Percentiles rank a stretch among this genome's conserved stretches.
phyloP scores from a whole-genome alignment of 2,329 filamentous ascomycete species.

The Botrytis aclada region DNA sequence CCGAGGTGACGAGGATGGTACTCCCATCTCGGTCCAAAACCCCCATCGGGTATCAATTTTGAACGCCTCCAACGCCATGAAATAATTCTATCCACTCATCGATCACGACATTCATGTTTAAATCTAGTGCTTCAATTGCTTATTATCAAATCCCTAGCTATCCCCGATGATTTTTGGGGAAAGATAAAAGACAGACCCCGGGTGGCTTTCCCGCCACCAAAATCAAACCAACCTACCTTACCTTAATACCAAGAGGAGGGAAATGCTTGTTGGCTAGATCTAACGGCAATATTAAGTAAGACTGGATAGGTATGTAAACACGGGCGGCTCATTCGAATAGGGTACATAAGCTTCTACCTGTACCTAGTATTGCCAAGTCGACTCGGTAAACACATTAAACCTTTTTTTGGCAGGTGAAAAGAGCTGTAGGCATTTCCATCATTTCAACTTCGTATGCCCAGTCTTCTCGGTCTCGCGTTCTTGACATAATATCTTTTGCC shows the following conservation, averaged over 20 bases:
- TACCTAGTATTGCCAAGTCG: conserved; percentile 1
- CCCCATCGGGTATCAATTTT: conserved; percentile 8
- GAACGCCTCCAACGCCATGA: neutral
- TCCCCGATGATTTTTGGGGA: neutral
- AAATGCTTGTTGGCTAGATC: neutral
- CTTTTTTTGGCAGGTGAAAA: conserved; percentile 4
- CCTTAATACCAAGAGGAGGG: neutral
- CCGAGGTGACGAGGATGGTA: conserved; percentile 5
- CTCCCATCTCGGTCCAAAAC: neutral
- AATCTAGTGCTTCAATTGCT: conserved; percentile 1
- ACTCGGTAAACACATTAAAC: neutral
- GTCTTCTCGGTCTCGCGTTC: neutral
- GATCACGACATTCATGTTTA: neutral
- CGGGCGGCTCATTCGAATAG: neutral
- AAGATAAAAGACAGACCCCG: neutral
- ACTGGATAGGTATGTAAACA: neutral
- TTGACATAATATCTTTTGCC: neutral
- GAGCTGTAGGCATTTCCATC: neutral
- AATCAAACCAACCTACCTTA: neutral
- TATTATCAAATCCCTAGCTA: conserved; percentile 6
- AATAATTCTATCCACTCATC: neutral
- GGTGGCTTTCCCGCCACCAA: neutral
- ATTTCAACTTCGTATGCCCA: neutral
- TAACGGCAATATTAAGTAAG: neutral
- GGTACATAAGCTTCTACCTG: neutral